These are phyloP conservation scores for Boletus pseudopeckii DNA, from an alignment of 768 basidiomycete genomes.

Conservation along the genomic window DNA sequence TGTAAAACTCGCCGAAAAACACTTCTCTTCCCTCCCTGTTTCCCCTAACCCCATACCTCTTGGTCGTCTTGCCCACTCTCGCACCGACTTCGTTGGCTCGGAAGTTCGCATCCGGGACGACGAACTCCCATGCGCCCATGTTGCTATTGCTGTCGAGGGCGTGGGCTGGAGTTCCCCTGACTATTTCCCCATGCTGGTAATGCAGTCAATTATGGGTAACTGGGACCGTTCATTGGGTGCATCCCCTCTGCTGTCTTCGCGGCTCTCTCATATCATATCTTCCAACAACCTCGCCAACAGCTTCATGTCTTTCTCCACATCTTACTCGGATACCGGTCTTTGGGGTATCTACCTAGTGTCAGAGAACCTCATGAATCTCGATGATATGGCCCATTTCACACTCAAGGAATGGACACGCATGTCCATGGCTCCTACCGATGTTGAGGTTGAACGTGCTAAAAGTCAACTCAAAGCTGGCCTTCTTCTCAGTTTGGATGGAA, in stretches of 20 bases:
- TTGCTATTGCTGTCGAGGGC: conserved; percentile 97
- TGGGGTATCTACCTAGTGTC: conserved; percentile 98
- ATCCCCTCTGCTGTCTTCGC: conserved; percentile 83
- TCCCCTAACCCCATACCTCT: conserved; percentile 87
- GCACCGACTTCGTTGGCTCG: conserved; percentile 84
- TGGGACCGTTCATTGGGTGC: conserved; percentile 97
- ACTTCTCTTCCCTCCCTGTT: conserved; percentile 86
- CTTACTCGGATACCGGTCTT: conserved; percentile 96
- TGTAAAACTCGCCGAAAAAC: conserved; percentile 91
- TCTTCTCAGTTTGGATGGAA: conserved; percentile 89
- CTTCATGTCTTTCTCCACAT: conserved; percentile 99
- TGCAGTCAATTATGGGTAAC: conserved; percentile 97
- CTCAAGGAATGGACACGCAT: conserved; percentile 95
- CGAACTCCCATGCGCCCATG: conserved; percentile 80
- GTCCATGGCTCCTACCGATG: conserved; percentile 78
- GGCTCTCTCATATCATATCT: conserved; percentile 87
- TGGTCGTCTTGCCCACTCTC: conserved; percentile 71
- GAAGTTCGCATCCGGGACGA: conserved; percentile 97
- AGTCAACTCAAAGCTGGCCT: conserved; percentile 96
- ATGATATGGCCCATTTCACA: conserved; percentile 92
- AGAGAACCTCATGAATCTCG: conserved; percentile 91
- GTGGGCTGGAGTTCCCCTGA: conserved; percentile 97
- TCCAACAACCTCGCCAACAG: conserved; percentile 96
- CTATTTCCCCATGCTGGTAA: conserved; percentile 99
- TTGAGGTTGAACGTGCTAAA: conserved; percentile 96